Base-by-base conservation (phyloP, 2,329 filamentous ascomycete species). In the Alternaria consortialis region DNA sequence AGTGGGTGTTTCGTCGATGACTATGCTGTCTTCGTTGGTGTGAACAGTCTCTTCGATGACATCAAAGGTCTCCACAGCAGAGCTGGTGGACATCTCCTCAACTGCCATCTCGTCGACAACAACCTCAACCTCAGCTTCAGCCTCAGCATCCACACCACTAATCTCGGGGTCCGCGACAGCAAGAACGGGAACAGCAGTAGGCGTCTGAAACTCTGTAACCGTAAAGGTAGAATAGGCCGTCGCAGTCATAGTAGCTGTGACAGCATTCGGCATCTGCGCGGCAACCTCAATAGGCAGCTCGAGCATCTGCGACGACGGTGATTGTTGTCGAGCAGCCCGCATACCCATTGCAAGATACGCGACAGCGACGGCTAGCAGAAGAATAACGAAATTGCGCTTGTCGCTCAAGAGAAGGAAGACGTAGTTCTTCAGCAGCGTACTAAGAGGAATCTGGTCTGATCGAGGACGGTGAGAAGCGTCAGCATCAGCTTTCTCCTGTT, bases 361-460 rank as follows among this genome's bases (percentile, higher is more conserved):
- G 5, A 84, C 77, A 6, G 84, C 60, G 13, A 79, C 58, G 43
- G 79, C 79, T 4, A 88, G 75, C 5, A 84, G 60, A 8, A 80
- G 73, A 34, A 87, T 82, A 17, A 81, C 76, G 11, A 86, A 74
- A 67, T 88, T 88, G 37, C 83, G 80, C 46, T 80, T 79, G 65
- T 89, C 87, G 44, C 80, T 80, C 2, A 84, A 78, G 20, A 87
- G 74, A 1, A 86, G 75, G 25, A 81, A 77, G 17, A 87, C 58
- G 66, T 87, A 88, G 68, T 87, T 87, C 60, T 80, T 77, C 44
- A 87, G 62, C 13, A 88, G 76, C 0, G 82, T 82, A 15, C 80
- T 77, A 0, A 88, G 75, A 3, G 85, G 85, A 20, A 87, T 80
- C 15, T 88, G 80, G 2, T 64, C 58, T 37, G 52, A 62, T 23